Percentiles rank a stretch among this genome's conserved stretches.
Evolutionary conservation across 2,329 filamentous ascomycete genomes (phyloP).

Genomic region (Microascus cirrosus): DNA sequence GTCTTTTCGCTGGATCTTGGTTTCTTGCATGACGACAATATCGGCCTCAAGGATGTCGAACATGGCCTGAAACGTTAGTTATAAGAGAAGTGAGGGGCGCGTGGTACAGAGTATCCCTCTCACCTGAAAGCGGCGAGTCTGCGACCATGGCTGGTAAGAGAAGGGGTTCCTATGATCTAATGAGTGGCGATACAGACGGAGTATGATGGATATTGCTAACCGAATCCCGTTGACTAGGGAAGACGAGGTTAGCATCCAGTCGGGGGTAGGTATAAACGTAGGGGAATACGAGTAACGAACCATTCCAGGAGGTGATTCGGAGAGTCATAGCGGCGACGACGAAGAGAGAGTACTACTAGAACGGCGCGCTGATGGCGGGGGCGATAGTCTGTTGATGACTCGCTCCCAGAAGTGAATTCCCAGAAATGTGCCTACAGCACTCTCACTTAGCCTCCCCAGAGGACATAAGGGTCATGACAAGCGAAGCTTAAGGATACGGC

Average conservation of each 20-base stretch:
- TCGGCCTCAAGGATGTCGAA: constrained; percentile 89
- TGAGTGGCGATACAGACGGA: neutral
- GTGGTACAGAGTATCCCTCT: neutral
- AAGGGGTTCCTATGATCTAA: constrained; percentile 56
- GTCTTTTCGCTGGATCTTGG: constrained; percentile 91
- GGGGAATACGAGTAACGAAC: constrained; percentile 29
- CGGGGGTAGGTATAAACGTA: neutral
- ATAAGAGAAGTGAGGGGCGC: neutral
- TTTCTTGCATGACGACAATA: constrained; percentile 90
- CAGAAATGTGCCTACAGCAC: too few species aligned
- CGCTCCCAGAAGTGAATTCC: too few species aligned
- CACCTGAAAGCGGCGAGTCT: constrained; percentile 43
- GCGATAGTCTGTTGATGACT: neutral
- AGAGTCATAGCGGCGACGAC: constrained; percentile 47
- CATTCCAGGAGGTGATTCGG: constrained; percentile 81
- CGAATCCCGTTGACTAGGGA: constrained; percentile 66
- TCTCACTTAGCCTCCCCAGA: too few species aligned
- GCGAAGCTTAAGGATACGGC: too few species aligned
- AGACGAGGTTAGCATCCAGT: constrained; percentile 5
- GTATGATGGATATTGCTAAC: constrained; percentile 23
- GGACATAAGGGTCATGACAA: too few species aligned
- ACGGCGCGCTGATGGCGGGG: neutral
- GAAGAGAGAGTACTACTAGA: neutral
- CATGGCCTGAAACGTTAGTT: constrained; percentile 54
- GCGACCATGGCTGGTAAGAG: constrained; percentile 72